A percentile compares a stretch with the other conserved stretches of the same genome.
phyloP scores from a whole-genome alignment of 805 yeast genomes.

The Saccharomycopsis sp. region DNA sequence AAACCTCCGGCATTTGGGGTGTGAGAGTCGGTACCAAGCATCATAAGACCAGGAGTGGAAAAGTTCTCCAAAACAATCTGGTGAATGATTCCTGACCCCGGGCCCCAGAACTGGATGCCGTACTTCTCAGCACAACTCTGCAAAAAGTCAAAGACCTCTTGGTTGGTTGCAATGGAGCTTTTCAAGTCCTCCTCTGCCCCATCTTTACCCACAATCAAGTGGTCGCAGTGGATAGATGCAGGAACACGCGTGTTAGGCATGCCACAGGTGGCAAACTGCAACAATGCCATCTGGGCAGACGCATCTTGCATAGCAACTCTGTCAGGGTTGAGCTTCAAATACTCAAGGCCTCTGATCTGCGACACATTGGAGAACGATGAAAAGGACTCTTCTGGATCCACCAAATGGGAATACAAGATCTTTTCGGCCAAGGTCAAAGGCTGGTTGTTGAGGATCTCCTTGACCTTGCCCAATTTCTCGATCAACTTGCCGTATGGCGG shows the following conservation, averaged over 20 bases:
- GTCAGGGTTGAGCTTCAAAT: constrained; percentile 91
- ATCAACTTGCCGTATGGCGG: constrained; percentile 85
- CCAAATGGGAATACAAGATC: constrained; percentile 86
- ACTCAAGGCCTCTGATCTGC: constrained; percentile 73
- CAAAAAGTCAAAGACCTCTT: constrained; percentile 93
- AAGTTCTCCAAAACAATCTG: constrained; percentile 96
- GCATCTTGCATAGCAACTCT: constrained; percentile 99
- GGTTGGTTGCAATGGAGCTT: constrained; percentile 76
- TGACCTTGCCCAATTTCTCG: constrained; percentile 55
- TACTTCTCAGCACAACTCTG: constrained; percentile 89
- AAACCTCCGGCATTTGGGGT: constrained; percentile 99
- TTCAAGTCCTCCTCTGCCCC: constrained; percentile 83
- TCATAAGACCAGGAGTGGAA: constrained; percentile 93
- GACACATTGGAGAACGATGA: constrained; percentile 46
- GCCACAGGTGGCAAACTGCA: constrained; percentile 97
- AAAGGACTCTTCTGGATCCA: constrained; percentile 54
- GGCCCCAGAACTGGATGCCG: constrained; percentile 98
- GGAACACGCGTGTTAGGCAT: constrained; percentile 85
- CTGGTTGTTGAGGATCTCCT: constrained; percentile 52
- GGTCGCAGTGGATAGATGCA: constrained; percentile 96
- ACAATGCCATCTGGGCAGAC: constrained; percentile 98
- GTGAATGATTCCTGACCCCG: constrained; percentile 98
- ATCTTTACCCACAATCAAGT: constrained; percentile 91
- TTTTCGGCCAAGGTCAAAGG: constrained; percentile 95
- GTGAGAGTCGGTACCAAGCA: constrained; percentile 98